These are phyloP conservation scores for Linnemannia hyalina DNA, from an alignment of 192 early-diverging fungal genomes.

Conservation along the genomic window DNA sequence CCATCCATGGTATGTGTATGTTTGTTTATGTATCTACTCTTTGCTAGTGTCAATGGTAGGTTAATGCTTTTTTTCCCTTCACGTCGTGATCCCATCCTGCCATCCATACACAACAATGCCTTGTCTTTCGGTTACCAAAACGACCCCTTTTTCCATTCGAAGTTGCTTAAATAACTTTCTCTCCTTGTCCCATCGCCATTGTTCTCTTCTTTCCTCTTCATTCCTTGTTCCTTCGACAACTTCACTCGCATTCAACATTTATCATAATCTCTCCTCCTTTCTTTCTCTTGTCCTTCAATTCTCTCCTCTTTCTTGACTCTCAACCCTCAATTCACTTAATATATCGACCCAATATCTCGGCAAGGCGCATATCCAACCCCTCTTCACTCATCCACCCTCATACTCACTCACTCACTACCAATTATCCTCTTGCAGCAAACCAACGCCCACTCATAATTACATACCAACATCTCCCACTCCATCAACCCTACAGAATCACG, in stretches of 20 bases:
- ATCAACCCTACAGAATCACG: neutral
- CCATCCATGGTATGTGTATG: neutral
- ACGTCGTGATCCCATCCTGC: neutral
- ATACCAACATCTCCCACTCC: neutral
- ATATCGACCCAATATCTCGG: neutral
- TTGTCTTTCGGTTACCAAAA: neutral
- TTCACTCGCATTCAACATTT: neutral
- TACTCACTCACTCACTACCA: neutral
- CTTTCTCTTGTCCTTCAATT: neutral
- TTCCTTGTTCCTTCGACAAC: constrained; percentile 2
- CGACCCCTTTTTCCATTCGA: neutral
- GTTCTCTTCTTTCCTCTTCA: neutral
- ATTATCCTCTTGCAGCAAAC: neutral
- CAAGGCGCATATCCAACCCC: neutral
- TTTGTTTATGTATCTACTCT: neutral
- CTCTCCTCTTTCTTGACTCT: neutral
- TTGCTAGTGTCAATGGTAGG: neutral
- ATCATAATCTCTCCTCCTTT: neutral
- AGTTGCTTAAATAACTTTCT: neutral
- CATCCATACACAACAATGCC: neutral
- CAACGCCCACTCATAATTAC: neutral
- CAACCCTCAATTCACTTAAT: neutral
- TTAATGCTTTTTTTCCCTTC: neutral
- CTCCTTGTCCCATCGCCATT: neutral
- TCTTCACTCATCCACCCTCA: neutral